Conservation (phyloP, 495 filamentous ascomycete species). For the Parmelia sp. region DNA sequence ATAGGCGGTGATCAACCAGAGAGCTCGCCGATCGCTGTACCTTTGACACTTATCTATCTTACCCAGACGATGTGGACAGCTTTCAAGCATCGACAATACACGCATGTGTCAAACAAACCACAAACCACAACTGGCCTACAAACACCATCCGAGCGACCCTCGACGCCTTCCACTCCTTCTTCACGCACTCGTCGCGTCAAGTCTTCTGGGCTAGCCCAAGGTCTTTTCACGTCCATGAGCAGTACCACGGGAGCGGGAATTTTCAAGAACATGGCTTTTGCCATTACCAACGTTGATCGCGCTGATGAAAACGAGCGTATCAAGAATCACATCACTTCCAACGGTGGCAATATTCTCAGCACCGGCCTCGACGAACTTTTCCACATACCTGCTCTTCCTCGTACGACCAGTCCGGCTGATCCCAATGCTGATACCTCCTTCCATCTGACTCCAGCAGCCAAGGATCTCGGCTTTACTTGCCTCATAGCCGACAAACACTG, state of each 20-base stretch:
- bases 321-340: slow-evolving; percentile 46
- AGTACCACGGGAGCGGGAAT: slow-evolving; percentile 32
- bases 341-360: slow-evolving; percentile 67
- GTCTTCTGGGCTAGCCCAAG: slow-evolving; percentile 5
- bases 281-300: slow-evolving; percentile 55
- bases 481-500: slow-evolving; percentile 83
- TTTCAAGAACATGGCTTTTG: slow-evolving; percentile 75
- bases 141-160: slow-evolving; percentile 39
- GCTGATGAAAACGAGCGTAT: slow-evolving; percentile 45
- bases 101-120: slow-evolving; percentile 25
- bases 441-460: slow-evolving; percentile 42
- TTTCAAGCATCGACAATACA: slow-evolving; percentile 41
- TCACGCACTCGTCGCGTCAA: slow-evolving; percentile 37
- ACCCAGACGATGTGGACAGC: slow-evolving; percentile 46
- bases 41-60: slow-evolving; percentile 43
- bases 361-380: slow-evolving; percentile 85
- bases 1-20: slow-evolving; percentile 28
- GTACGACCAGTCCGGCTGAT: slow-evolving; percentile 22
- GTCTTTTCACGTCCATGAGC: slow-evolving; percentile 13
- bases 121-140: slow-evolving; percentile 30
- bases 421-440: slow-evolving; percentile 34
- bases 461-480: slow-evolving; percentile 66
- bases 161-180: slow-evolving; percentile 40
- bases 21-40: slow-evolving; percentile 35
- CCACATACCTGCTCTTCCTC: slow-evolving; percentile 41